Conservation (phyloP, 106 monocot genomes). For the Acorus gramineus region DNA sequence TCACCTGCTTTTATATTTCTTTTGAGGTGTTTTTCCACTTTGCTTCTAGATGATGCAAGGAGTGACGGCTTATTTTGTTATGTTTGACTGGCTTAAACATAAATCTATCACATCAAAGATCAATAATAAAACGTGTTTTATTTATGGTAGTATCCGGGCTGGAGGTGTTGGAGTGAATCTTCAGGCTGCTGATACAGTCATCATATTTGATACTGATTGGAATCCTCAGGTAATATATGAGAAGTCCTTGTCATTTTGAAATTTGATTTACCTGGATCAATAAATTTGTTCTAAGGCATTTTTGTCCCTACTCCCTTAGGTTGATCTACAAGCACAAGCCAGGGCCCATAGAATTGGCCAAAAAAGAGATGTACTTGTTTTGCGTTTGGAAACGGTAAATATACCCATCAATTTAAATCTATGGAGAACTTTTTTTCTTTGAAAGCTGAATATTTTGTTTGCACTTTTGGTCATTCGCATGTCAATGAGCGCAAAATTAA, state of each 20-base stretch:
- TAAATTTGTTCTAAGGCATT: neutral
- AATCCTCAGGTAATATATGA: slow-evolving; percentile 81
- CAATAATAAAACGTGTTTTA: neutral
- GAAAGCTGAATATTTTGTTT: too few species aligned
- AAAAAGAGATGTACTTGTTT: slow-evolving; percentile 94
- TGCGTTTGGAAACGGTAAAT: slow-evolving; percentile 87
- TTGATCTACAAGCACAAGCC: slow-evolving; percentile 98
- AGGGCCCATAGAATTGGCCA: slow-evolving; percentile 99
- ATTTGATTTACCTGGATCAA: slow-evolving; percentile 4
- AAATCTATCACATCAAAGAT: too few species aligned
- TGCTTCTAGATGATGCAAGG: too few species aligned
- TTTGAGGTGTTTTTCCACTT: slow-evolving; percentile 43
- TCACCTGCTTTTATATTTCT: slow-evolving; percentile 86
- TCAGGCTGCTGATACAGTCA: slow-evolving; percentile 99
- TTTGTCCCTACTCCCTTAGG: slow-evolving; percentile 31
- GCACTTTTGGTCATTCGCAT: too few species aligned
- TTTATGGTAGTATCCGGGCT: slow-evolving; percentile 82
- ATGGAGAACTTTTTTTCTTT: too few species aligned
- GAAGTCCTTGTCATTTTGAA: neutral
- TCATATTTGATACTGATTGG: slow-evolving; percentile 99
- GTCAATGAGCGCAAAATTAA: too few species aligned
- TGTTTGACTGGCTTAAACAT: too few species aligned
- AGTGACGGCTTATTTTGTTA: too few species aligned
- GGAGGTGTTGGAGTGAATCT: slow-evolving; percentile 99
- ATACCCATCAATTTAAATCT: neutral